Conservation (phyloP, 805 yeast species). For the Starmerella sirachaensis region DNA sequence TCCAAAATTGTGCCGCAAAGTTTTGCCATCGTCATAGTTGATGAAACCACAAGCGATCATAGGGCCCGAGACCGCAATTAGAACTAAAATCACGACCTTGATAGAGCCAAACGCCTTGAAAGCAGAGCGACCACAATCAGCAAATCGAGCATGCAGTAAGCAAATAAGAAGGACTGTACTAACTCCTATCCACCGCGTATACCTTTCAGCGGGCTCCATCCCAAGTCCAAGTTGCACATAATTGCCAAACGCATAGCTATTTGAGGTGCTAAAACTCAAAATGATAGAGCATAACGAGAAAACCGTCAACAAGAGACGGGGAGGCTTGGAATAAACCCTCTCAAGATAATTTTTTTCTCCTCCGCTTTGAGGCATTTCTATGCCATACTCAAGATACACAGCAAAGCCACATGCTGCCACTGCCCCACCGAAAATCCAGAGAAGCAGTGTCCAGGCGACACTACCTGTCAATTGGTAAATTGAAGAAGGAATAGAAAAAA, state of each 20-base stretch:
- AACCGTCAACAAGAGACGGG: constrained; percentile 38
- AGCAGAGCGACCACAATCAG: constrained; percentile 39
- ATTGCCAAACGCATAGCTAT: constrained; percentile 53
- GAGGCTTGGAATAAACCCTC: constrained; percentile 44
- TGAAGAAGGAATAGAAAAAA: constrained; percentile 55
- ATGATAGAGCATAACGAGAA: constrained; percentile 45
- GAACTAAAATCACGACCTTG: constrained; percentile 39
- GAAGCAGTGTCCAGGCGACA: constrained; percentile 42
- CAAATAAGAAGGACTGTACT: constrained; percentile 34
- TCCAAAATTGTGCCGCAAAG: constrained; percentile 29
- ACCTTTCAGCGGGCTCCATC: constrained; percentile 28
- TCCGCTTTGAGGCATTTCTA: constrained; percentile 53
- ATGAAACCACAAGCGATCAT: constrained; percentile 25
- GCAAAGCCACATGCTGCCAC: constrained; percentile 44
- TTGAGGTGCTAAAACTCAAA: constrained; percentile 51
- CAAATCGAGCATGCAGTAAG: constrained; percentile 38
- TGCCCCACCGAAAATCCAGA: constrained; percentile 55
- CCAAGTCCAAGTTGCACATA: constrained; percentile 40
- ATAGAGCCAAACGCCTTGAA: constrained; percentile 45
- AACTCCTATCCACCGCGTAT: constrained; percentile 35
- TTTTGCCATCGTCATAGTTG: constrained; percentile 26
- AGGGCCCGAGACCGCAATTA: constrained; percentile 40
- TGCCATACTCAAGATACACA: constrained; percentile 54
- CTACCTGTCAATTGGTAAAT: constrained; percentile 47
- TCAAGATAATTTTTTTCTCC: constrained; percentile 60